A percentile compares a stretch with the other conserved stretches of the same genome.
phyloP scores from a whole-genome alignment of 805 yeast species.

The Candida pseudofarinosa region DNA sequence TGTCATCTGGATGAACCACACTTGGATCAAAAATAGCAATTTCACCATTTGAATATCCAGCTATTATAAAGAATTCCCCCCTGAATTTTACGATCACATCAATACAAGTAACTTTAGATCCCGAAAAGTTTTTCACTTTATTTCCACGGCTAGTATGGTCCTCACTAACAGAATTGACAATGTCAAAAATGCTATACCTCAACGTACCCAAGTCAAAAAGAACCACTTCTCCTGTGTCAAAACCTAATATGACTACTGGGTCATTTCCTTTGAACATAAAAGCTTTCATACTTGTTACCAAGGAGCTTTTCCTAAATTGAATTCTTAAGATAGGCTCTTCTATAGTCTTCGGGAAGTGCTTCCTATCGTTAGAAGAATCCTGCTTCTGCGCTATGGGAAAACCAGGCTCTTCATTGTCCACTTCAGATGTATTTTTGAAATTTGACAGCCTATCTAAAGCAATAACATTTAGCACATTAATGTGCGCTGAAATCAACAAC shows the following conservation, averaged over 20 bases:
- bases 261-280: constrained; percentile 22
- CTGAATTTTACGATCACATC: constrained; percentile 26
- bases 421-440: constrained; percentile 18
- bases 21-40: constrained; percentile 44
- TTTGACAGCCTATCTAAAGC: constrained; percentile 26
- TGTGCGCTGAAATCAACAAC: constrained; percentile 44
- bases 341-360: constrained; percentile 21
- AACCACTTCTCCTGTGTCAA: constrained; percentile 62
- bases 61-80: constrained; percentile 46
- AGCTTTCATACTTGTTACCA: constrained; percentile 37
- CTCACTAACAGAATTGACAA: constrained; percentile 12
- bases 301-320: constrained; percentile 28
- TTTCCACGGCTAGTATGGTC: constrained; percentile 4
- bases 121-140: constrained; percentile 4
- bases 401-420: neutral
- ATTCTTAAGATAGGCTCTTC: constrained; percentile 45
- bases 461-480: constrained; percentile 46
- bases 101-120: constrained; percentile 18
- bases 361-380: constrained; percentile 5
- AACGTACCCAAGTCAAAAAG: constrained; percentile 52
- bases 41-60: constrained; percentile 64
- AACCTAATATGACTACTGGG: constrained; percentile 56
- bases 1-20: constrained; percentile 6
- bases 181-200: constrained; percentile 40
- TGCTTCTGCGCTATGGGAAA: constrained; percentile 16